Conservation (phyloP, 306 rosid species). For the Cyamopsis tetragonoloba region DNA sequence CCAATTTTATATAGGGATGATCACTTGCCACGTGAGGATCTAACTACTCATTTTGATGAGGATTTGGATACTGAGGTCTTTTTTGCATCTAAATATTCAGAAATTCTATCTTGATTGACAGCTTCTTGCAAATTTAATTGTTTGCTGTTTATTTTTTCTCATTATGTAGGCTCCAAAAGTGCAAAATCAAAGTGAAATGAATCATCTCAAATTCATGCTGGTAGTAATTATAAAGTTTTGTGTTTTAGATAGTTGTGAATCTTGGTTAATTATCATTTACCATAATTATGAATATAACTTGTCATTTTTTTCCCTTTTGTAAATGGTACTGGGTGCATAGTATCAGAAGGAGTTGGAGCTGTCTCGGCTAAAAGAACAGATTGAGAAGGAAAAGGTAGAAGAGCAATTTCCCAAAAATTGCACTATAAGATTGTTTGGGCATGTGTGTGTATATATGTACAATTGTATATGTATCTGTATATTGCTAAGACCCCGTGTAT, state of each 20-base stretch:
- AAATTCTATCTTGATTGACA: constrained; percentile 17
- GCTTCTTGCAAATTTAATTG: constrained; percentile 23
- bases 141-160: constrained; percentile 22
- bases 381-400: constrained; percentile 80
- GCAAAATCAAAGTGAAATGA: constrained; percentile 55
- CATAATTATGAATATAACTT: constrained; percentile 23
- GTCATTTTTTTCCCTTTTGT: background rate
- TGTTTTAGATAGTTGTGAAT: constrained; percentile 9
- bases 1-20: constrained; percentile 46
- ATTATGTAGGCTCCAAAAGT: constrained; percentile 46
- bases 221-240: constrained; percentile 41
- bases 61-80: constrained; percentile 56
- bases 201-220: constrained; percentile 77
- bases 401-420: constrained; percentile 21
- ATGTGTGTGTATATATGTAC: background rate
- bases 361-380: constrained; percentile 67
- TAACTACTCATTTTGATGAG: constrained; percentile 32
- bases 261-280: background rate
- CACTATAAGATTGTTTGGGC: background rate
- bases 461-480: background rate
- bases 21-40: constrained; percentile 37
- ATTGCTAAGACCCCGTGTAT: background rate
- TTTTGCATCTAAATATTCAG: background rate
- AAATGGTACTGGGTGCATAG: constrained; percentile 39
- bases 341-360: constrained; percentile 84